phyloP scores from a whole-genome alignment of 805 yeast species.

The Zygoascus biomembranicola region DNA sequence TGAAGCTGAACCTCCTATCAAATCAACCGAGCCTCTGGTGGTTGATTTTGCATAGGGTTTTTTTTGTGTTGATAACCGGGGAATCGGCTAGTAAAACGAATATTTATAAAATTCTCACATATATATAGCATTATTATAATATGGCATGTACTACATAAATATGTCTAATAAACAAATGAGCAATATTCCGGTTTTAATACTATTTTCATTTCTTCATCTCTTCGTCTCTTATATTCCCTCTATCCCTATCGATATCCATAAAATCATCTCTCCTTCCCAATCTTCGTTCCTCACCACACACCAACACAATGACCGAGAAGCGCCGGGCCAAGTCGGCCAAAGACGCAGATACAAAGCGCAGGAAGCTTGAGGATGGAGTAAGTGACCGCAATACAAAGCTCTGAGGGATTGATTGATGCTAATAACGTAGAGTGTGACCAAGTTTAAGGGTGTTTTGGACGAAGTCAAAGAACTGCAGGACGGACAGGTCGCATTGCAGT shows the following conservation, averaged over 20 bases:
- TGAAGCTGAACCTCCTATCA: constrained; percentile 8
- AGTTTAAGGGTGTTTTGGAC: neutral
- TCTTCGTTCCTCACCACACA: too few species aligned
- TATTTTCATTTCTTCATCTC: neutral
- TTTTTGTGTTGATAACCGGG: too few species aligned
- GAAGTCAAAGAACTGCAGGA: constrained; percentile 4
- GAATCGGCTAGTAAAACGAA: too few species aligned
- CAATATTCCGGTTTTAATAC: neutral
- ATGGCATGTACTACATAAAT: too few species aligned
- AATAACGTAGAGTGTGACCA: neutral
- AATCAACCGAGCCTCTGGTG: neutral
- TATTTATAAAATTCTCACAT: too few species aligned
- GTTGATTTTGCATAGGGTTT: neutral
- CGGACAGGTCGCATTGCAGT: constrained; percentile 20
- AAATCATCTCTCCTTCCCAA: neutral
- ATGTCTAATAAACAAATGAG: too few species aligned
- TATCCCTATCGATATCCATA: neutral
- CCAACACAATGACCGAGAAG: neutral
- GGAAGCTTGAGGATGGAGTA: constrained; percentile 1
- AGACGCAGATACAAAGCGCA: neutral
- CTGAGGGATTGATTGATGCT: neutral
- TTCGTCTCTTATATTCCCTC: neutral
- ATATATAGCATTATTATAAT: too few species aligned
- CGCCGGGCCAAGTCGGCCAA: neutral
- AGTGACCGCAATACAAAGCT: neutral